Percentiles rank a stretch among this genome's conserved stretches.
These are phyloP conservation scores for Andrographis paniculata DNA, from an alignment of 305 asterid species.

Conservation along the genomic window DNA sequence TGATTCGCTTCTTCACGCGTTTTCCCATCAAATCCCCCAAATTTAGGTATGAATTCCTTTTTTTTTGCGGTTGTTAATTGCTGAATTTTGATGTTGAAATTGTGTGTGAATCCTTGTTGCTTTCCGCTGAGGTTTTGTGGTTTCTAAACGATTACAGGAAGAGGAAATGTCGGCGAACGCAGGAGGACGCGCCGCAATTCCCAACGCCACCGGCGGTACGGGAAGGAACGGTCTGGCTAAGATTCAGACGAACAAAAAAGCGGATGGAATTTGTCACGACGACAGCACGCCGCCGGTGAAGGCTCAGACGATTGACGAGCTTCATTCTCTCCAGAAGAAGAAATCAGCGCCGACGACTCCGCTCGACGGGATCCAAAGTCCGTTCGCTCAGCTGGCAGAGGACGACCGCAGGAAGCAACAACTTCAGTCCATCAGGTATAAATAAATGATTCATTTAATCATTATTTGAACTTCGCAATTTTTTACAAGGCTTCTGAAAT, in stretches of 20 bases:
- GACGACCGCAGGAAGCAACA: slow-evolving; percentile 59
- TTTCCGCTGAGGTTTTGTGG: not conserved
- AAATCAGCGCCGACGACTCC: slow-evolving; percentile 70
- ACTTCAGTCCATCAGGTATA: slow-evolving; percentile 62
- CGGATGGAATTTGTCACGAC: slow-evolving; percentile 55
- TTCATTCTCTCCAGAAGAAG: slow-evolving; percentile 73
- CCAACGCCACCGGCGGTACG: slow-evolving; percentile 11
- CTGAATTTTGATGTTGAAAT: not conserved
- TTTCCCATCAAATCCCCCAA: not conserved
- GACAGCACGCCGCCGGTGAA: slow-evolving; percentile 57
- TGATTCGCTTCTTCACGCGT: not conserved
- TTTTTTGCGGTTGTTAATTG: not conserved
- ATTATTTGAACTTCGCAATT: too few species aligned
- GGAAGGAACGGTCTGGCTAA: slow-evolving; percentile 47
- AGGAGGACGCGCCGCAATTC: slow-evolving; percentile 12
- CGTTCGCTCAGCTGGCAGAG: slow-evolving; percentile 33
- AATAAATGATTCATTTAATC: not conserved
- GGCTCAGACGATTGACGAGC: slow-evolving; percentile 62
- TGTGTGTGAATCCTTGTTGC: not conserved
- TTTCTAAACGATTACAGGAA: slow-evolving; percentile 1
- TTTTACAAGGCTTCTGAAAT: not conserved
- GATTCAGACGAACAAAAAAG: slow-evolving; percentile 47
- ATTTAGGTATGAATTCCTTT: not conserved
- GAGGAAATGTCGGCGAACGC: slow-evolving; percentile 24
- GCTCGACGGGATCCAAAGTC: slow-evolving; percentile 24